These are phyloP conservation scores for Cornus suecica DNA, from an alignment of 148 eudicot genomes.

Conservation along the genomic window DNA sequence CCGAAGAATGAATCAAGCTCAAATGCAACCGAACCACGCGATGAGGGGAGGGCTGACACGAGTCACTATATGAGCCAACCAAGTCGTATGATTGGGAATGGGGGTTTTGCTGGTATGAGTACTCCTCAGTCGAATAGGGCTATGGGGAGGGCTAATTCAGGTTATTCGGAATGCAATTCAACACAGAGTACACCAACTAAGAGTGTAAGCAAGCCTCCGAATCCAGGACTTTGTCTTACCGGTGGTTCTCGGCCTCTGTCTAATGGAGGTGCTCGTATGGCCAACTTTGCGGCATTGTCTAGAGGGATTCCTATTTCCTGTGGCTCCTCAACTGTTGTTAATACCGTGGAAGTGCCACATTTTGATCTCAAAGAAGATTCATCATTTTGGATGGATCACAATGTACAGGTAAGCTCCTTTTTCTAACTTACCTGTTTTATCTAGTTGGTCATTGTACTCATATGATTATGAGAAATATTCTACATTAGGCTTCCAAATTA, in stretches of 20 bases:
- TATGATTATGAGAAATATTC: too few relatives aligned
- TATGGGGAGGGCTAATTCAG: constrained; percentile 31
- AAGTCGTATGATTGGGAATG: constrained; percentile 20
- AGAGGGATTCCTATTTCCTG: constrained; percentile 53
- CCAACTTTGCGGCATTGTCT: constrained; percentile 45
- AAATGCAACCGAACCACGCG: constrained; percentile 25
- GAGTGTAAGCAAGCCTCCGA: constrained; percentile 80
- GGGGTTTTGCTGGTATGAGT: constrained; percentile 24
- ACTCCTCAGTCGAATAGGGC: constrained; percentile 57
- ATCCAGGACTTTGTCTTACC: constrained; percentile 47
- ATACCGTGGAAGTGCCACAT: constrained; percentile 72
- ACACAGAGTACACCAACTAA: constrained; percentile 74
- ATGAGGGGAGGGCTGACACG: constrained; percentile 32
- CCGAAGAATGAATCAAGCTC: constrained; percentile 34
- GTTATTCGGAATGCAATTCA: constrained; percentile 49
- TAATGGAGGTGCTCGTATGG: constrained; percentile 44
- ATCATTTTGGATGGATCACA: constrained; percentile 97
- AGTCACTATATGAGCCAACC: constrained; percentile 20
- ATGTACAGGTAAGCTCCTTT: constrained; percentile 63
- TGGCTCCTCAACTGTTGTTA: constrained; percentile 35
- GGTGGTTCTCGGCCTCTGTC: constrained; percentile 45
- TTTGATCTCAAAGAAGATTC: constrained; percentile 94
- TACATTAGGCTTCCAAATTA: background rate
- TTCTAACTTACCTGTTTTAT: background rate
- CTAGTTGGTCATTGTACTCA: too few relatives aligned